Evolutionary conservation across 1,284 basidiomycete species (phyloP).

Genomic region (Tylopilus sp.): DNA sequence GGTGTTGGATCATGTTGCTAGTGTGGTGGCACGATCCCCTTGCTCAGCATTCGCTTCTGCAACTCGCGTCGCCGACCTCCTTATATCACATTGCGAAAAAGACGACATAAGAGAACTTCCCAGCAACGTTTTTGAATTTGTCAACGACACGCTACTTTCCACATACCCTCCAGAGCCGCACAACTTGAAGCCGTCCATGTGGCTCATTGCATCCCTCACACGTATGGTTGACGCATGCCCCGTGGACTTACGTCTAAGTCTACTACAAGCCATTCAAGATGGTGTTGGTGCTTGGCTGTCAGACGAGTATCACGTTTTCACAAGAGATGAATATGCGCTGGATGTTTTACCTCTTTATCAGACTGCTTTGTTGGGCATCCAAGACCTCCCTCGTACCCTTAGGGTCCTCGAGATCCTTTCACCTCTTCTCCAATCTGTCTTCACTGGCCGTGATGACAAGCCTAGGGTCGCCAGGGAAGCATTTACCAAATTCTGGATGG

Average conservation of each 20-base stretch:
- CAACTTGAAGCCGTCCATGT: conserved; percentile 50
- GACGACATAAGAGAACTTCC: conserved; percentile 48
- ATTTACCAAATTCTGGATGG: conserved; percentile 57
- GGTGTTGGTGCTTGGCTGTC: conserved; percentile 59
- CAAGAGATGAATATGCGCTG: conserved; percentile 48
- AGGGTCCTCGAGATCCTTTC: conserved; percentile 43
- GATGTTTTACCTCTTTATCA: conserved; percentile 63
- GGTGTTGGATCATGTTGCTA: conserved; percentile 54
- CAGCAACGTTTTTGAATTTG: conserved; percentile 46
- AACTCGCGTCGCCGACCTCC: conserved; percentile 53
- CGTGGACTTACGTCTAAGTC: conserved; percentile 37
- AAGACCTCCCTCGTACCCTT: conserved; percentile 38
- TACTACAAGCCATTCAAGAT: conserved; percentile 49
- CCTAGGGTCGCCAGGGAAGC: conserved; percentile 39
- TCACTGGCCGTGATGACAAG: conserved; percentile 45
- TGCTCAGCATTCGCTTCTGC: conserved; percentile 41
- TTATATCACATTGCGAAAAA: conserved; percentile 52
- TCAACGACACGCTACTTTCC: conserved; percentile 52
- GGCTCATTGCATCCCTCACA: conserved; percentile 56
- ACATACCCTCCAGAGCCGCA: conserved; percentile 63
- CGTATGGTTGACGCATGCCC: conserved; percentile 53
- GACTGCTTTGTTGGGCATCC: conserved; percentile 47
- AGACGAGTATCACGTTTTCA: conserved; percentile 51
- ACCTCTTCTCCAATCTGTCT: conserved; percentile 50
- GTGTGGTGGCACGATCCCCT: conserved; percentile 41